Evolutionary conservation across 345 rosid genomes (phyloP), one percentile per base, ranked within the genome.

Genomic region (Pugionium cornutum): DNA sequence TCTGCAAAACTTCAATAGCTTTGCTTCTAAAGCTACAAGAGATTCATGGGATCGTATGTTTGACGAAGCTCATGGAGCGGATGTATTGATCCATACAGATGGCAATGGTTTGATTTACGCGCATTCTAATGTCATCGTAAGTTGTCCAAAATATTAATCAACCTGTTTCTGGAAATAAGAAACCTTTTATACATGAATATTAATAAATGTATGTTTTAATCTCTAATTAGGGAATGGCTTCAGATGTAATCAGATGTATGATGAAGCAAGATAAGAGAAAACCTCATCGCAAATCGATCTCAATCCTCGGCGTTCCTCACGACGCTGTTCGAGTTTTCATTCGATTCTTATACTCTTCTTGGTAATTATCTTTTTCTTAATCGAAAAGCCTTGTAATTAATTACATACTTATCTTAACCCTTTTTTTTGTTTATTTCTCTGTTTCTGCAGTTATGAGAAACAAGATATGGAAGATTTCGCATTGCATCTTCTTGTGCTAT

Each of bases 31-130:
- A 3, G 75, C 79, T 9, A 68, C 89, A n/a, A 78, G 68, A 58
- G 80, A 86, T 58, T 37, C 76, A 63, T 92, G 92, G 92, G 96
- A 92, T 46, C 83, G 79, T 29, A 83, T 92, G 68, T 92, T 92
- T 42, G 88, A 89, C 46, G 78, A 76, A 53, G 96, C 86, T 53
- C 80, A 79, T 50, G 80, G 79, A 73, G 87, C 96, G 9, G 95
- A 92, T 66, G 88, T 89, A 57, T 37, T 52, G 4, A 80, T 92
- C 45, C 73, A 52, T 41, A 79, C 96, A 0, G 86, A 79, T 10
- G 45, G 72, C 53, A 77, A 83, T 35, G 86, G 86, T 47, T 65
- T 70, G 37, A 70, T 92, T 42, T 82, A 74, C 55, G 96, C 92
- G n/a, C 98, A 92, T 53, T 79, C 92, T 43, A 74, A 62, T 62